Evolutionary conservation across 2,329 filamentous ascomycete species (phyloP), one percentile per base, ranked within the genome.

Genomic region (Ceratocystis albifundus): DNA sequence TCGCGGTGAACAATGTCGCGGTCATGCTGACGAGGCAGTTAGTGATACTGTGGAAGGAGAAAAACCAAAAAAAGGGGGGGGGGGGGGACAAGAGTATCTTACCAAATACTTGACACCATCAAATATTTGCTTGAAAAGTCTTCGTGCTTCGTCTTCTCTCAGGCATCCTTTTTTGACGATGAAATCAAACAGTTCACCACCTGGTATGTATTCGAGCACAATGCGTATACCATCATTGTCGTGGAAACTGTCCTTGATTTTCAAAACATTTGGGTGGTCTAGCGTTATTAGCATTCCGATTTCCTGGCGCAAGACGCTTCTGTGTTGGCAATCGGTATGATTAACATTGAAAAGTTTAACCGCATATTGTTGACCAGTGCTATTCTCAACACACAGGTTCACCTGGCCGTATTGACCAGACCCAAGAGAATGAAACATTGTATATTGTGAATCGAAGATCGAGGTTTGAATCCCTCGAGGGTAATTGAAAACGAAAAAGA

Each of bases 251-350:
- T 96, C 92, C 75, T 96, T 96, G 66, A 99, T 79, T 74, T 92
- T 96, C 15, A 99, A 80, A 65, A 99, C 83, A 70, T 95, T 94
- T 3, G 91, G 89, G 75, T 99, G 94, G 73, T 89, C 96, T 69
- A 99, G 90, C n/a, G 91, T 86, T 91, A 96, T 97, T 68, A 99
- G 78, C 17, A 99, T 90, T 25, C 90, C 93, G 73, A 99, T 96
- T 75, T 99, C 95, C 74, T 97, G 92, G 74, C 96, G 90, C 59
- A 97, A 77, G 1, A 90, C 88, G 3, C 20, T 46, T 2, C 44
- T 20, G 8, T 41, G 55, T 4, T 45, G 8, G 8, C 41, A 17
- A 30, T 66, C 45, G n/a, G 17, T 46, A 68, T 96, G 90, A 4
- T 87, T 86, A 75, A 92, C 93, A 20, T 89, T 88, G 73, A 99